Base-by-base conservation (phyloP, 345 rosid genomes). In the Bretschneidera sinensis region DNA sequence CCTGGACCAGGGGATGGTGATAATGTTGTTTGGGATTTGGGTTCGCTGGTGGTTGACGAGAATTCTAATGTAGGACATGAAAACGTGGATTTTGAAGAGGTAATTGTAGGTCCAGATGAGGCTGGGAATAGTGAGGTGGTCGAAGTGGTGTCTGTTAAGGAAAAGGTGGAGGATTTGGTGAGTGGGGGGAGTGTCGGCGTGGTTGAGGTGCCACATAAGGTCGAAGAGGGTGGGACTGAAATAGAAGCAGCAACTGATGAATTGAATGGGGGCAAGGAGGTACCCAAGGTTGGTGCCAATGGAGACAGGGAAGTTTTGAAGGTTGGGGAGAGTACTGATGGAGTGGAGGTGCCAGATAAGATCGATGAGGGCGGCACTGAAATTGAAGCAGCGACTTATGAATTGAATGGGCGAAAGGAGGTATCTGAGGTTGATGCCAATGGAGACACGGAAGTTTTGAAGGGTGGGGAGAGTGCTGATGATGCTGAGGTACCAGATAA, bases 1-100 rank as follows among this genome's bases (percentile, higher is more conserved):
- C 55, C 39, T 59, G 81, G 51, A 22, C 43, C 33, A 33, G 52
- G 22, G 21, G 21, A 18, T 24, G 58, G 6, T 48, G 68, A 70
- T 54, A 14, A 22, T 39, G 11, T 39, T 1, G 11, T 39, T 39
- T 5, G 45, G 2, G 1, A 5, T 39, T 39, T 13, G 20, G 55
- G 21, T 52, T 65, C 57, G 24, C 61, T n/a, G 22, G 70, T 49
- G 50, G 54, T 57, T 21, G 63, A 59, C 33, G 79, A 74, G 19
- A 62, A 67, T 48, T 55, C 65, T 15, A 74, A 59, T 43, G 61
- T 17, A 20, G 85, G 67, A 48, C 22, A 31, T 65, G 90, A 87
- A 59, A 45, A 23, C 14, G 91, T 81, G 59, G 71, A 59, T 47
- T 77, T 83, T 64, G 80, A 77, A 74, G 90, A 88, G 75, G 88